Evolutionary conservation across 2,329 filamentous ascomycete species (phyloP).

Genomic region (Zasmidium citrigriseum): DNA sequence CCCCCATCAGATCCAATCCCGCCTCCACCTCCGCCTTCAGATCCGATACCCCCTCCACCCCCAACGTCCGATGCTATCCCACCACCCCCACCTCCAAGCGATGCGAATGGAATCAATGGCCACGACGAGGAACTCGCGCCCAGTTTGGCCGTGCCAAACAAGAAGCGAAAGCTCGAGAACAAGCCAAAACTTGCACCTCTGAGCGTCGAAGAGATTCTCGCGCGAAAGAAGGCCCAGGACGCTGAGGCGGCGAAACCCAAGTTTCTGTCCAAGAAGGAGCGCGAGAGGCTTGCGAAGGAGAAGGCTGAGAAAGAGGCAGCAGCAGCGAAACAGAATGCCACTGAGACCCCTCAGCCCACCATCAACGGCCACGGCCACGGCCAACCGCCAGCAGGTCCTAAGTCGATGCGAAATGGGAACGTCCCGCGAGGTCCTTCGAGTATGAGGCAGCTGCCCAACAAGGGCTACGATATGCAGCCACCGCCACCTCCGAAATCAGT

Average conservation of each 20-base stretch:
- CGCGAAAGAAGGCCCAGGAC: conserved; percentile 83
- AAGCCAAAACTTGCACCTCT: conserved; percentile 56
- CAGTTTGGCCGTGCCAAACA: conserved; percentile 10
- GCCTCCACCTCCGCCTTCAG: conserved; percentile 6
- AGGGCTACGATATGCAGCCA: conserved; percentile 53
- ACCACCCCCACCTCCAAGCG: conserved; percentile 2
- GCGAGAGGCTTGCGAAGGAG: conserved; percentile 77
- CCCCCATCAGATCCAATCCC: neutral
- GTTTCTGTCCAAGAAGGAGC: conserved; percentile 80
- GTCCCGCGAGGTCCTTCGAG: conserved; percentile 53
- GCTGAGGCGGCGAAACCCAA: conserved; percentile 84
- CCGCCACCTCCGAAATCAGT: conserved; percentile 50
- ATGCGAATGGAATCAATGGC: neutral
- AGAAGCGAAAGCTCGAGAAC: conserved; percentile 53
- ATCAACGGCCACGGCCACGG: conserved; percentile 8
- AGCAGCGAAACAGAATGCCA: conserved; percentile 56
- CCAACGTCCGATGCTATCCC: conserved; percentile 2
- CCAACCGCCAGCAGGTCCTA: conserved; percentile 66
- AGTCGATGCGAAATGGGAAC: conserved; percentile 61
- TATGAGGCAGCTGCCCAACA: conserved; percentile 45
- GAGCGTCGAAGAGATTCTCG: conserved; percentile 81
- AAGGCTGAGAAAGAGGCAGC: conserved; percentile 68
- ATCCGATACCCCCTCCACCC: conserved; percentile 8
- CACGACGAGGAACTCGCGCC: conserved; percentile 4
- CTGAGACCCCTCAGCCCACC: conserved; percentile 27